phyloP scores from a whole-genome alignment of 345 rosid species.

The Arabis alpina region DNA sequence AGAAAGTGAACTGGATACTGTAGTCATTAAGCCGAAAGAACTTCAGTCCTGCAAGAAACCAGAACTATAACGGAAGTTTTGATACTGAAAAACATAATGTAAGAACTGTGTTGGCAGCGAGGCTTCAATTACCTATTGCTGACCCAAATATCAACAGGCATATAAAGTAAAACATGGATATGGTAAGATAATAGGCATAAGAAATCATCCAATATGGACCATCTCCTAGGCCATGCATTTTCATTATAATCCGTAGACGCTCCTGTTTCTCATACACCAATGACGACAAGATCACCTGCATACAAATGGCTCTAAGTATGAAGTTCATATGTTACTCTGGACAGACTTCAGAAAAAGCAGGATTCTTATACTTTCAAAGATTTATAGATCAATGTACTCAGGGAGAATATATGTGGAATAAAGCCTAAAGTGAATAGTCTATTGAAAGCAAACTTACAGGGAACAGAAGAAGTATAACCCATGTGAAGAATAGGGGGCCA shows the following conservation, averaged over 20 bases:
- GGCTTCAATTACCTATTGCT: conserved; percentile 58
- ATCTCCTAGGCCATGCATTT: conserved; percentile 99
- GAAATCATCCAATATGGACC: conserved; percentile 95
- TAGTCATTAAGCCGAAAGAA: conserved; percentile 82
- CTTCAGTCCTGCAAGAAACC: conserved; percentile 69
- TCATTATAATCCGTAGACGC: conserved; percentile 91
- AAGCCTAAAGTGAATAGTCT: neutral
- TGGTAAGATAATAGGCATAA: conserved; percentile 74
- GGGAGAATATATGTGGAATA: conserved; percentile 3
- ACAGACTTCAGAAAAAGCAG: neutral
- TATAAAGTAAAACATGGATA: conserved; percentile 69
- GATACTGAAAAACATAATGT: neutral
- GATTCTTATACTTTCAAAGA: conserved; percentile 12
- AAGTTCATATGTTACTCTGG: conserved; percentile 6
- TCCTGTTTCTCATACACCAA: conserved; percentile 88
- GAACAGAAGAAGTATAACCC: conserved; percentile 64
- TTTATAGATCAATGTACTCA: neutral
- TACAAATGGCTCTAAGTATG: conserved; percentile 9
- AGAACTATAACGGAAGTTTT: neutral
- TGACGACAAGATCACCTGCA: conserved; percentile 74
- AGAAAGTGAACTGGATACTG: conserved; percentile 74
- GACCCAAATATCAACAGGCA: conserved; percentile 85
- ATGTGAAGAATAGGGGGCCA: conserved; percentile 81
- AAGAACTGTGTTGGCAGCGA: neutral
- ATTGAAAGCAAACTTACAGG: conserved; percentile 64